Evolutionary conservation across 169 alveolate genomes (phyloP), one percentile per base, ranked within the genome.

Genomic region (Eimeria acervulina): DNA sequence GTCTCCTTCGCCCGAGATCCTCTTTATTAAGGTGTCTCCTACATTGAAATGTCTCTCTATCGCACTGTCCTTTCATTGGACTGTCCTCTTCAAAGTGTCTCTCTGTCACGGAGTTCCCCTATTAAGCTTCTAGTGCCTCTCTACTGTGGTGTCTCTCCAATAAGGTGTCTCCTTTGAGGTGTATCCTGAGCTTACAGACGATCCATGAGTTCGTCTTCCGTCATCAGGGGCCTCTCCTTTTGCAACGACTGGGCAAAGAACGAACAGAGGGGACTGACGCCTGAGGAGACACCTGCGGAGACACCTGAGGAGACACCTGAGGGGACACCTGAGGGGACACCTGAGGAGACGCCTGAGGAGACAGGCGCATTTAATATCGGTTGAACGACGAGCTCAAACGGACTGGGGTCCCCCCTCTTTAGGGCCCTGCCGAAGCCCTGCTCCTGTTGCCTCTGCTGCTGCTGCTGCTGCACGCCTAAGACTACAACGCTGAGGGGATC

Each of bases 391-490:
- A 81, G 90, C 47, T 81, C 90, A 31, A 81, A 55, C 31, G 21
- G 72, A 81, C 15, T 42, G 31, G 72, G 12, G 33, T 36, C 47
- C 85, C 52, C 55, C 33, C 85, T 28, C 31, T 23, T 36, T 19
- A 15, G 2, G 31, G 28, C 36, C 51, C 40, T 36, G 4, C 85
- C 85, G 2, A 74, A 74, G 55, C 85, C 61, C 68, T 59, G 68
- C 19, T 59, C n/a, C 68, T 59, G 68, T 59, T 17, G n/a, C 68
- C 68, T 19, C 68, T 59, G 72, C 70, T 81, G 72, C 13, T 26
- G 51, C 68, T 81, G 70, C 90, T n/a, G 90, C 70, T 81, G 90
- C 72, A 81, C 44, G 70, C 90, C 90, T 28, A 81, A 31, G 47
- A 81, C 70, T 6, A 47, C 47, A 8, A 81, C 70, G 44, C 59